Conservation (phyloP, 768 basidiomycete species). For the Phanerodontia chrysosporium region DNA sequence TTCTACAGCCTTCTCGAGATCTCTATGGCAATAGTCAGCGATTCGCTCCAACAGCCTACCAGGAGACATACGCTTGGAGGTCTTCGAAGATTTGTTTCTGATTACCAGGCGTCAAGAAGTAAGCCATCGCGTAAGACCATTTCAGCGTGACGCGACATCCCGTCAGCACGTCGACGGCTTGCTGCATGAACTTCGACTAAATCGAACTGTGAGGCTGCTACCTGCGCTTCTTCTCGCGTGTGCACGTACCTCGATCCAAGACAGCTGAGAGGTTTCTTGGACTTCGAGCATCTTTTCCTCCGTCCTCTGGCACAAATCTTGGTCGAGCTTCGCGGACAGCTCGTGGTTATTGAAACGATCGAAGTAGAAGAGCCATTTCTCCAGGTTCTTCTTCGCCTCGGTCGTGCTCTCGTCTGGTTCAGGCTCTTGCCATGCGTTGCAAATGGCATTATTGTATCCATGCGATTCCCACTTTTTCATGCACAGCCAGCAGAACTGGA, state of each 20-base stretch:
- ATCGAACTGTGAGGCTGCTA: neutral
- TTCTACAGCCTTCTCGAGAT: conserved; percentile 93
- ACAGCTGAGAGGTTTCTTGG: conserved; percentile 85
- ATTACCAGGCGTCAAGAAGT: conserved; percentile 86
- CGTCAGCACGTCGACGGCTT: conserved; percentile 88
- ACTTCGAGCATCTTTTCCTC: conserved; percentile 99
- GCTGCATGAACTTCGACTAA: conserved; percentile 80
- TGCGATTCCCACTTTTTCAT: conserved; percentile 53
- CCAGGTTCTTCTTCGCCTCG: conserved; percentile 36
- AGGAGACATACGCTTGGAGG: conserved; percentile 73
- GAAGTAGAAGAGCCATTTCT: conserved; percentile 60
- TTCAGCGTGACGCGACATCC: conserved; percentile 91
- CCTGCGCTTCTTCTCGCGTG: neutral
- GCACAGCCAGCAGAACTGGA: conserved; percentile 99
- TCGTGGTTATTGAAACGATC: conserved; percentile 99
- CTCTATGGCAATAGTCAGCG: conserved; percentile 39
- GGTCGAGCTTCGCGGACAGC: conserved; percentile 90
- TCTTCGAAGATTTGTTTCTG: conserved; percentile 95
- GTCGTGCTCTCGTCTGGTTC: conserved; percentile 46
- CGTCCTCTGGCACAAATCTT: conserved; percentile 87
- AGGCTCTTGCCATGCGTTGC: conserved; percentile 58
- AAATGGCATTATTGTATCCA: conserved; percentile 28
- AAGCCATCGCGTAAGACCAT: conserved; percentile 99
- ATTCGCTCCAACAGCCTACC: neutral
- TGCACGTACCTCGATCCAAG: conserved; percentile 91